Conservation (phyloP, 371 early-diverging fungal species). For the Fennellomyces sp. region DNA sequence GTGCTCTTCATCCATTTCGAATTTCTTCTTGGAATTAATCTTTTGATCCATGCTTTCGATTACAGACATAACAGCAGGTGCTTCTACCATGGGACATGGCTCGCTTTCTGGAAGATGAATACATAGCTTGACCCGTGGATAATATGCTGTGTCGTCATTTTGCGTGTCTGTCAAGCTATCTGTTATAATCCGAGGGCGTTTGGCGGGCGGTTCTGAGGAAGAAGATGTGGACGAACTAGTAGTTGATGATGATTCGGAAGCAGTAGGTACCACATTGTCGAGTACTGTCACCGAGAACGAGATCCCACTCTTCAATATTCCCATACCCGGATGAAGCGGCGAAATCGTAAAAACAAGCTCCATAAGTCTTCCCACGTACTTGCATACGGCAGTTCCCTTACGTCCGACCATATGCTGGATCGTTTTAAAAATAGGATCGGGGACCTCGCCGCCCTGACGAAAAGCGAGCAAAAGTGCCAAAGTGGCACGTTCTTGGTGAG, state of each 20-base stretch:
- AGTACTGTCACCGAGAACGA: background rate
- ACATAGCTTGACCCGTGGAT: constrained; percentile 11
- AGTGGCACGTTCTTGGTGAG: constrained; percentile 58
- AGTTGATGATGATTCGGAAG: background rate
- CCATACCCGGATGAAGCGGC: constrained; percentile 41
- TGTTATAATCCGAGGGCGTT: no score
- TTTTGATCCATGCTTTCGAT: constrained; percentile 81
- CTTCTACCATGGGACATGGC: constrained; percentile 11
- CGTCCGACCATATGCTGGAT: constrained; percentile 40
- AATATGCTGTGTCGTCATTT: constrained; percentile 1
- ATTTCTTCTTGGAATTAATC: constrained; percentile 69
- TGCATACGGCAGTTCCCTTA: constrained; percentile 42
- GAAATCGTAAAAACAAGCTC: constrained; percentile 49
- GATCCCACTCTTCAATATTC: constrained; percentile 31
- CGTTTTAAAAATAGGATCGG: constrained; percentile 44
- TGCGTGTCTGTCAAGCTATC: no score
- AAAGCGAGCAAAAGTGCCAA: constrained; percentile 55
- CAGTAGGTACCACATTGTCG: background rate
- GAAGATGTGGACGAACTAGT: background rate
- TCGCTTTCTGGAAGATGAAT: constrained; percentile 11
- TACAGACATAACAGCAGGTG: constrained; percentile 53
- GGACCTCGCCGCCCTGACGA: constrained; percentile 59
- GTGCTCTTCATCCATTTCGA: constrained; percentile 26
- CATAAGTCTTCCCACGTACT: constrained; percentile 48
- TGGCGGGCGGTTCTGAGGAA: no score